A percentile compares a stretch with the other conserved stretches of the same genome.
phyloP scores from a whole-genome alignment of 768 basidiomycete genomes.

The Suillus americanus region DNA sequence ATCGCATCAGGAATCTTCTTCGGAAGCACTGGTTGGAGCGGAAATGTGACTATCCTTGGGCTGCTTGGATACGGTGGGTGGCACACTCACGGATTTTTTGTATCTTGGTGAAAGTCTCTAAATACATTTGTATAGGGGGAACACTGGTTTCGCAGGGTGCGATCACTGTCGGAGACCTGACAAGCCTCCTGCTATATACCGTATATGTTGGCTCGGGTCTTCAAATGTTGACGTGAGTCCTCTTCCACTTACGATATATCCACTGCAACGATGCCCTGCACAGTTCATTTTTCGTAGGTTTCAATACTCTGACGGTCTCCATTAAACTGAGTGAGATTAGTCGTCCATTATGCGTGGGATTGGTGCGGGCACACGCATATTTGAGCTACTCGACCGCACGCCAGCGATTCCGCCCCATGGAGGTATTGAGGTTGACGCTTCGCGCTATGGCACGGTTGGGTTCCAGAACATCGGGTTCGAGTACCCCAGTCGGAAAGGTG shows the following conservation, averaged over 20 bases:
- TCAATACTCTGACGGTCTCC: background rate
- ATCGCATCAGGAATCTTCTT: conserved; percentile 91
- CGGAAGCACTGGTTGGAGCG: conserved; percentile 89
- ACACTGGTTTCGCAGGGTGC: conserved; percentile 84
- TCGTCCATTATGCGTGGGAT: conserved; percentile 96
- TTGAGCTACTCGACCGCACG: conserved; percentile 82
- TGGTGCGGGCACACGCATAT: conserved; percentile 91
- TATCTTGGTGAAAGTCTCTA: conserved; percentile 2
- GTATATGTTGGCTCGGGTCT: conserved; percentile 83
- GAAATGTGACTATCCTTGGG: conserved; percentile 87
- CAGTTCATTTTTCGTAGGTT: conserved; percentile 41
- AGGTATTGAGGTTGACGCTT: conserved; percentile 56
- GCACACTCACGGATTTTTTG: background rate
- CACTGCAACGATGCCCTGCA: conserved; percentile 2
- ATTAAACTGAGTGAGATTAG: conserved; percentile 34
- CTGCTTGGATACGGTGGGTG: conserved; percentile 85
- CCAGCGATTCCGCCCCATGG: conserved; percentile 68
- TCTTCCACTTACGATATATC: conserved; percentile 6
- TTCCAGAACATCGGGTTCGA: conserved; percentile 87
- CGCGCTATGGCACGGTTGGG: conserved; percentile 65
- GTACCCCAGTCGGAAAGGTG: conserved; percentile 84
- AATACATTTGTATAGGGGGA: conserved; percentile 55
- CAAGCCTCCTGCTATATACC: conserved; percentile 86
- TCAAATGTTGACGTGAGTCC: conserved; percentile 72
- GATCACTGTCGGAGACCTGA: conserved; percentile 91